Base-by-base conservation (phyloP, 139 green algal species). In the Chlorella sp. region DNA sequence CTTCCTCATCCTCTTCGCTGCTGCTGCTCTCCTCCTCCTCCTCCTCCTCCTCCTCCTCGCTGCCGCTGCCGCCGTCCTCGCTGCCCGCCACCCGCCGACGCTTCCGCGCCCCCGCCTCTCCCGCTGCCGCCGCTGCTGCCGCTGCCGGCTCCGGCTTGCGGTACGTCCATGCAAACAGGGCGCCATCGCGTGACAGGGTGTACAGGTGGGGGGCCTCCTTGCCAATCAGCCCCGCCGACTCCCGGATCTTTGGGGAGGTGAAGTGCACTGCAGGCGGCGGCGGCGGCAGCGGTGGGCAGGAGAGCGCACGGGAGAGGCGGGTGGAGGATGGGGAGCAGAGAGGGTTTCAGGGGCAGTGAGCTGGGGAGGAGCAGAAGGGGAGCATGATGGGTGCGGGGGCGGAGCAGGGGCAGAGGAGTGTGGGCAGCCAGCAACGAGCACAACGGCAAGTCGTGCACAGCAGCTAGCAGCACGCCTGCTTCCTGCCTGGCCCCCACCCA, bases 101-200 rank as follows among this genome's bases (percentile, higher is more conserved):
- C 83, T 87, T 87, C 57, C 81, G 83, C 68, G 22, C 34, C 9
- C 60, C 39, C 34, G n/a, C 68, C 64, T 32, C 68, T 40, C 36
- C 37, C 15, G 19, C 83, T 87, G 36, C 37, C 30, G 64, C 92
- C 48, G 81, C 83, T 7, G 53, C 73, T 3, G 30, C 68, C 16
- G 66, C 53, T 2, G 34, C 32, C 7, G 83, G 53, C 40, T 89
- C 92, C 7, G 77, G 69, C 37, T 91, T 91, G 53, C 80, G n/a
- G 83, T 96, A 97, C 32, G 85, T 89, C 97, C 97, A 99, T 22
- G 85, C 88, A 91, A 97, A 96, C 80, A 99, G 92, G 1, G 97
- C 97, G 30, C 97, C 97, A 91, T 99, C 97, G 0, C 90, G 90
- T 0, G 95, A 96, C 0, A 99, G 77, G 0, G 96, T 98, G 93